Evolutionary conservation across 2,329 filamentous ascomycete species (phyloP).

Genomic region (Phialocephala subalpina): DNA sequence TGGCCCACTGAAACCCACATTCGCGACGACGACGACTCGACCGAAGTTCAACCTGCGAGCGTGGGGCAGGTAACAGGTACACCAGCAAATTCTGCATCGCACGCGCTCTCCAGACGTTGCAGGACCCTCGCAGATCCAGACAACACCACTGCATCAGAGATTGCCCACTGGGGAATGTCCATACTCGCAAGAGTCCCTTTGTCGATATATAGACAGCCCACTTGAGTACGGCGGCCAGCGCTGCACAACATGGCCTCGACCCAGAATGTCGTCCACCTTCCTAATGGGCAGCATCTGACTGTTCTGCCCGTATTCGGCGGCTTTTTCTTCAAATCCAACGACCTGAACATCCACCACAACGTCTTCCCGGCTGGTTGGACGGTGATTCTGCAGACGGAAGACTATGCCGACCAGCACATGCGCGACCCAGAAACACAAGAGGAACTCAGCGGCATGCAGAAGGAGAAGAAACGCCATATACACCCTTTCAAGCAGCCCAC

Average conservation of each 20-base stretch:
- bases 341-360: conserved; percentile 72
- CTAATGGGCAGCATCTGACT: conserved; percentile 85
- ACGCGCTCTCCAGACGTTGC: neutral
- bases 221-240: neutral
- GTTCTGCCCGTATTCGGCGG: conserved; percentile 92
- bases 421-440: conserved; percentile 34
- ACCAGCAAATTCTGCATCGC: neutral
- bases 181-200: neutral
- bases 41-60: neutral
- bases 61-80: neutral
- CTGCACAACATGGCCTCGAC: conserved; percentile 35
- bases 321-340: conserved; percentile 85
- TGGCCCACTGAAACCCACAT: neutral
- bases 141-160: neutral
- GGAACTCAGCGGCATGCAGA: conserved; percentile 41
- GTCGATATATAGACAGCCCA: conserved; percentile 7
- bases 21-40: neutral
- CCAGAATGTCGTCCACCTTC: conserved; percentile 68
- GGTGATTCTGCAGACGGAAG: conserved; percentile 79
- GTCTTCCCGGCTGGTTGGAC: conserved; percentile 90
- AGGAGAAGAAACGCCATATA: conserved; percentile 50
- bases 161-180: neutral
- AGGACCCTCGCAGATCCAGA: neutral
- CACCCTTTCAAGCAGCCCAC: conserved; percentile 80
- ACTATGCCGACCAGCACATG: conserved; percentile 41